phyloP scores from a whole-genome alignment of 495 filamentous ascomycete species.

The Cryomyces antarcticus region DNA sequence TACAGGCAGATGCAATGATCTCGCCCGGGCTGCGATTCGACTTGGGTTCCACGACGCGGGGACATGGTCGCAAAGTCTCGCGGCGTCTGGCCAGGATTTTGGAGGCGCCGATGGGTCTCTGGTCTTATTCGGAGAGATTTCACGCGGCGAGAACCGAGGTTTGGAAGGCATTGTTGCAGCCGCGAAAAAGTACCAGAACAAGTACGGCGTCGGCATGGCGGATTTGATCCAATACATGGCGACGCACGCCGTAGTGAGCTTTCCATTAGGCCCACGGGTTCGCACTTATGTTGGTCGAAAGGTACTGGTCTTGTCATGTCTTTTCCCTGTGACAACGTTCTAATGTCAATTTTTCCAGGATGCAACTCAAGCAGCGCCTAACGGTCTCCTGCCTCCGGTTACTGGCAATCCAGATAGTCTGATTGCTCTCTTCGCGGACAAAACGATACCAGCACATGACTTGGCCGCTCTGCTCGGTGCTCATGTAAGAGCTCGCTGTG shows the following conservation, averaged over 20 bases:
- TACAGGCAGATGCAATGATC: slow-evolving; percentile 10
- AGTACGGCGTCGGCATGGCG: slow-evolving; percentile 10
- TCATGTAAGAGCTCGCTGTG: too few species aligned
- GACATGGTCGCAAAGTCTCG: slow-evolving; percentile 11
- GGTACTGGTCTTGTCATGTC: slow-evolving; percentile 3
- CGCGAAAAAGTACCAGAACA: slow-evolving; percentile 9
- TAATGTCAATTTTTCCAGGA: neutral
- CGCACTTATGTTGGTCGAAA: slow-evolving; percentile 21
- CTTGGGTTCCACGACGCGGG: slow-evolving; percentile 16
- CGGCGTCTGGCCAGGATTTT: neutral
- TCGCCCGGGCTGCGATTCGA: slow-evolving; percentile 10
- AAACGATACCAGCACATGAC: slow-evolving; percentile 26
- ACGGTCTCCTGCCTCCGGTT: slow-evolving; percentile 18
- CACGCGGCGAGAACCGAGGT: slow-evolving; percentile 8
- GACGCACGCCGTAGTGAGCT: slow-evolving; percentile 10
- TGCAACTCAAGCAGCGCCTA: slow-evolving; percentile 6
- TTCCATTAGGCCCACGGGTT: slow-evolving; percentile 9
- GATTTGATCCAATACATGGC: slow-evolving; percentile 15
- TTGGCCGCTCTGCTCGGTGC: slow-evolving; percentile 30
- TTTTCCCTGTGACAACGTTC: too few species aligned
- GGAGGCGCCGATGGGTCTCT: slow-evolving; percentile 12
- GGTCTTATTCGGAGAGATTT: slow-evolving; percentile 10
- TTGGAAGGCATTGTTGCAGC: slow-evolving; percentile 2
- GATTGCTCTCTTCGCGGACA: slow-evolving; percentile 24
- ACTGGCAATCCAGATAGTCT: slow-evolving; percentile 15